Conservation (phyloP, 306 rosid species). For the Alnus rubra region DNA sequence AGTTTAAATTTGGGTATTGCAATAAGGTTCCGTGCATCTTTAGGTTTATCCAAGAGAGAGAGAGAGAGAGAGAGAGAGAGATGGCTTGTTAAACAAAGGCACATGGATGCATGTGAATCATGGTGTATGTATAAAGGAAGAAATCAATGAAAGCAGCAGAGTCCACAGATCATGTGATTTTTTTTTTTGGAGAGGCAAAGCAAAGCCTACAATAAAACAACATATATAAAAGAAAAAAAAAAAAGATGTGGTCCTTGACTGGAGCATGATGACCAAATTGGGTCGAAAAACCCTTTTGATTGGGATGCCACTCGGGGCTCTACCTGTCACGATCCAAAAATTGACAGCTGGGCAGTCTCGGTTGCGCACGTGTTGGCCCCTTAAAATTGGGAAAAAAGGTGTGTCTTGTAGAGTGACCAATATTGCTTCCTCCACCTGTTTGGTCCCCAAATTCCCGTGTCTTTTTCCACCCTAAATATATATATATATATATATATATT, state of each 20-base stretch:
- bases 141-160: conserved; percentile 33
- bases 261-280: conserved; percentile 23
- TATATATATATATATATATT: too few relatives aligned
- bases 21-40: too few relatives aligned
- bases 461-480: conserved; percentile 8
- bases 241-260: conserved; percentile 36
- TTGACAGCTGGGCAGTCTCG: conserved; percentile 31
- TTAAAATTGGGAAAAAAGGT: conserved; percentile 34
- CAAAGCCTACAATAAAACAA: conserved; percentile 1
- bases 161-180: conserved; percentile 28
- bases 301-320: conserved; percentile 32
- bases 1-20: too few relatives aligned
- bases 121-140: conserved; percentile 37
- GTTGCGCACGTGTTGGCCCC: conserved; percentile 43
- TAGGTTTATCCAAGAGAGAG: conserved; percentile 9
- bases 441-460: conserved; percentile 24
- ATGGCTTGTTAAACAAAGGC: conserved; percentile 49
- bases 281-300: conserved; percentile 27
- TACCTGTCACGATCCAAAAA: conserved; percentile 22
- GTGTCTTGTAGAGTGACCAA: conserved; percentile 6
- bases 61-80: conserved; percentile 18
- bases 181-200: conserved; percentile 1
- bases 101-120: conserved; percentile 75
- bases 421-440: conserved; percentile 1
- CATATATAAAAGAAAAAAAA: not conserved